Conservation (phyloP, 2,329 filamentous ascomycete genomes). For the Cercospora nicotianae region DNA sequence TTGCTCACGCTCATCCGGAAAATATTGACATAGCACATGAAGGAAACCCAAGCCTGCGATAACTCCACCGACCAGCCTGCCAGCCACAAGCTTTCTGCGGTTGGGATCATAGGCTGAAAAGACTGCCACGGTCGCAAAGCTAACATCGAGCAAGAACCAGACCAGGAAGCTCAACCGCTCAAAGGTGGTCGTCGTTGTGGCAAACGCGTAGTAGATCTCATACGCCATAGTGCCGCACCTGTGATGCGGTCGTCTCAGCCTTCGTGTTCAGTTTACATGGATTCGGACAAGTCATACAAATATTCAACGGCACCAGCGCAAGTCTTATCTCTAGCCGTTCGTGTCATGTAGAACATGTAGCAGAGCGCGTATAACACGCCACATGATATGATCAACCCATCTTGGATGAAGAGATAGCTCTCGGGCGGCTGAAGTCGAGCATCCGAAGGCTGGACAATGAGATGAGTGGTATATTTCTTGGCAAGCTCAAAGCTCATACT, state of each 20-base stretch:
- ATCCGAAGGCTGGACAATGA: slow-evolving; percentile 55
- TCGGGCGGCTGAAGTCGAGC: slow-evolving; percentile 41
- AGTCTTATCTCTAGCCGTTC: slow-evolving; percentile 41
- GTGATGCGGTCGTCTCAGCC: not conserved
- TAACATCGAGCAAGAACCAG: slow-evolving; percentile 43
- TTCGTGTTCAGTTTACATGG: not conserved
- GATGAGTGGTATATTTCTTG: slow-evolving; percentile 35
- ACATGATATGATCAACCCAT: slow-evolving; percentile 45
- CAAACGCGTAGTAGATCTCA: slow-evolving; percentile 44
- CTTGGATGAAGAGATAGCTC: slow-evolving; percentile 45
- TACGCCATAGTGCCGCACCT: slow-evolving; percentile 40
- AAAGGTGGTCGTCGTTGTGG: slow-evolving; percentile 39
- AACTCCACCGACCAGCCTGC: slow-evolving; percentile 34
- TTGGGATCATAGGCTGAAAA: slow-evolving; percentile 33
- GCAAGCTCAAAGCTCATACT: slow-evolving; percentile 23
- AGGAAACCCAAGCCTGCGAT: slow-evolving; percentile 37
- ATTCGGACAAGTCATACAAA: slow-evolving; percentile 19
- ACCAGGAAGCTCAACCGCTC: slow-evolving; percentile 41
- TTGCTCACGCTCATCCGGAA: slow-evolving; percentile 44
- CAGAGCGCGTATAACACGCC: slow-evolving; percentile 45
- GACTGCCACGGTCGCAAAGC: slow-evolving; percentile 40
- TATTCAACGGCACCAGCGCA: slow-evolving; percentile 38
- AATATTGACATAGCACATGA: slow-evolving; percentile 33
- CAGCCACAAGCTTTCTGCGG: slow-evolving; percentile 29
- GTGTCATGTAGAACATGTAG: slow-evolving; percentile 44